Base-by-base conservation (phyloP, 208 protist species). In the Vickermania spadyakhi region DNA sequence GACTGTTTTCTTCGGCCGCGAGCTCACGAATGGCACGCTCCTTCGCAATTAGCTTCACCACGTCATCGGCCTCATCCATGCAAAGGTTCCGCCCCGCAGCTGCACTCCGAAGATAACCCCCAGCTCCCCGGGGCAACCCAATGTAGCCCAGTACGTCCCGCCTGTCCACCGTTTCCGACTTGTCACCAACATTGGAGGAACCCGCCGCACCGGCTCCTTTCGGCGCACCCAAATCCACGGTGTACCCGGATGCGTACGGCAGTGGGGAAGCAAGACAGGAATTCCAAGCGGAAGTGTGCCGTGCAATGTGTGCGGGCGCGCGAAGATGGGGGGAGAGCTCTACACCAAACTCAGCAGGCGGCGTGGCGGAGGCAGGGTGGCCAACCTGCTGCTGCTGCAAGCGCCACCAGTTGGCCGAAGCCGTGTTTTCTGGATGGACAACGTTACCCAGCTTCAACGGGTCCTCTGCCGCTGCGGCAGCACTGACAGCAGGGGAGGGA, bases 21-120 rank as follows among this genome's bases (percentile, higher is more conserved):
- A 78, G 50, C 28, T 83, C 75, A 21, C 81, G 72, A 26, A 84
- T 56, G 3, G 76, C 76, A 14, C 71, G 63, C 41, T 81, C 77
- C 11, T 75, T 73, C 25, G 73, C 72, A 2, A 89, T 54, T 23
- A 77, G 64, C 23, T 52, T 57, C 13, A 55, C 14, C 30, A 64
- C 60, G 23, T 41, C 59, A 50, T 28, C 51, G 45, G 28, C 53
- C 59, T 56, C 53, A 26, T 25, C 42, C 28, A n/a, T 68, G 68
- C 28, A 56, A 18, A 45, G 36, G 11, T 18, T 7, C 11, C 36
- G 36, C 36, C 18, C 36, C 11, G 36, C 36, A 7, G 36, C 36
- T 7, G 36, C 36, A 18, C 11, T 18, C 36, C 36, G 7, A n/a
- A n/a, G 11, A 7, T 7, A 7, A 7, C 18, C 36, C 36, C 7